Evolutionary conservation across 768 basidiomycete genomes (phyloP).

Genomic region (Floccularia luteovirens): DNA sequence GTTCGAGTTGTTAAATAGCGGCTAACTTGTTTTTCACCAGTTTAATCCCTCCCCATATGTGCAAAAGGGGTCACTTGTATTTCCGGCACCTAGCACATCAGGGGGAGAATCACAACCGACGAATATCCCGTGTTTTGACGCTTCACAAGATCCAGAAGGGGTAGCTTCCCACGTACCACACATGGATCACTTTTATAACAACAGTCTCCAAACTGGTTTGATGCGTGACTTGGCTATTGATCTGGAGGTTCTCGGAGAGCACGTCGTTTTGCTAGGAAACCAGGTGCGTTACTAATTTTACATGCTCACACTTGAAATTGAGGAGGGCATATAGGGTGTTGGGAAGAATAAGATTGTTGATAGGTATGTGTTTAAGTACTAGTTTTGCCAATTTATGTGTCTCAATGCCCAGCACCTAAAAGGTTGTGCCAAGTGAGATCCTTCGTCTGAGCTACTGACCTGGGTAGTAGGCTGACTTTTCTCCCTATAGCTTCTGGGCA

Average conservation of each 20-base stretch:
- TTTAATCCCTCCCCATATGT: conserved; percentile 40
- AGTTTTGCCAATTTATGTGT: no score
- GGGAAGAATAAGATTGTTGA: conserved; percentile 70
- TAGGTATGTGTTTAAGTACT: conserved; percentile 39
- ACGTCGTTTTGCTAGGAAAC: conserved; percentile 60
- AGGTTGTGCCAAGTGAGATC: conserved; percentile 53
- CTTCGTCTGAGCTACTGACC: background rate
- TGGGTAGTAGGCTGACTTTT: background rate
- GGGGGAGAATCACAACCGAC: conserved; percentile 22
- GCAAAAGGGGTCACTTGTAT: conserved; percentile 28
- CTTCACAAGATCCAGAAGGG: conserved; percentile 43
- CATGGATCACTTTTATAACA: conserved; percentile 68
- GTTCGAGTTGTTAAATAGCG: background rate
- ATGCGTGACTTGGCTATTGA: conserved; percentile 64
- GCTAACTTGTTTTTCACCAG: conserved; percentile 20
- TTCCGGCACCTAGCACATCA: conserved; percentile 34
- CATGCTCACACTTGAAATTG: background rate
- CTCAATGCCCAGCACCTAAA: background rate
- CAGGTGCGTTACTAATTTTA: conserved; percentile 42
- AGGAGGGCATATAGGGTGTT: conserved; percentile 35
- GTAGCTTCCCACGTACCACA: conserved; percentile 52
- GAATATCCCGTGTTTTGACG: conserved; percentile 41
- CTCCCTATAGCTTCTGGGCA: conserved; percentile 38
- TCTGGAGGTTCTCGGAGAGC: conserved; percentile 52
- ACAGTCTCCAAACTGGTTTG: conserved; percentile 57